Evolutionary conservation across 768 basidiomycete species (phyloP).

Genomic region (Phanerochaete carnosa): DNA sequence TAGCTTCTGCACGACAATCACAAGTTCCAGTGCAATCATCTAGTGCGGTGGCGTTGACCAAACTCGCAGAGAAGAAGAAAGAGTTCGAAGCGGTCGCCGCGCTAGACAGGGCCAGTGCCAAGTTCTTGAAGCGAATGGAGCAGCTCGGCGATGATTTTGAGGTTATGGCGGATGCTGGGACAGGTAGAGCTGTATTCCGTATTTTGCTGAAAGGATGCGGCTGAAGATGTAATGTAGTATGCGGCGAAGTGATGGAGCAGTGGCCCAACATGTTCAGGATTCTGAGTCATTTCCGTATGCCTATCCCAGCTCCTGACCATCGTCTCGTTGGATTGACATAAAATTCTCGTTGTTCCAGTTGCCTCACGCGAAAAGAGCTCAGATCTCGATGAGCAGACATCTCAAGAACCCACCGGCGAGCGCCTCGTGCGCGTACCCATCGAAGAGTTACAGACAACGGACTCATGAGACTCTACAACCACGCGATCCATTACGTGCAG

Average conservation of each 20-base stretch:
- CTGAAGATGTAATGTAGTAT: slow-evolving; percentile 39
- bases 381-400: slow-evolving; percentile 23
- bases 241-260: slow-evolving; percentile 74
- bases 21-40: slow-evolving; percentile 40
- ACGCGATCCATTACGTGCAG: not conserved
- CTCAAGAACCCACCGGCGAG: slow-evolving; percentile 40
- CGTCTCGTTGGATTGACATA: not conserved
- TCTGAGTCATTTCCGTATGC: slow-evolving; percentile 62
- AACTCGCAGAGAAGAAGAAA: slow-evolving; percentile 75
- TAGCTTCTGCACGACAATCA: slow-evolving; percentile 47
- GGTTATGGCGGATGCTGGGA: slow-evolving; percentile 73
- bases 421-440: slow-evolving; percentile 72
- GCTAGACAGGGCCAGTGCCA: slow-evolving; percentile 58
- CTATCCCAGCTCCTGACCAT: not conserved
- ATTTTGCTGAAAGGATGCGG: not conserved
- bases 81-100: slow-evolving; percentile 75
- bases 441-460: slow-evolving; percentile 51
- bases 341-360: slow-evolving; percentile 40
- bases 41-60: slow-evolving; percentile 48
- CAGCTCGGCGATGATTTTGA: slow-evolving; percentile 69
- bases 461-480: slow-evolving; percentile 14
- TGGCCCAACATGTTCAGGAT: slow-evolving; percentile 86
- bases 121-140: slow-evolving; percentile 67
- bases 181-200: slow-evolving; percentile 39
- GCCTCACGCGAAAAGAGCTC: slow-evolving; percentile 39